phyloP scores from a whole-genome alignment of 805 yeast species.

The Blastobotrys attinorum region DNA sequence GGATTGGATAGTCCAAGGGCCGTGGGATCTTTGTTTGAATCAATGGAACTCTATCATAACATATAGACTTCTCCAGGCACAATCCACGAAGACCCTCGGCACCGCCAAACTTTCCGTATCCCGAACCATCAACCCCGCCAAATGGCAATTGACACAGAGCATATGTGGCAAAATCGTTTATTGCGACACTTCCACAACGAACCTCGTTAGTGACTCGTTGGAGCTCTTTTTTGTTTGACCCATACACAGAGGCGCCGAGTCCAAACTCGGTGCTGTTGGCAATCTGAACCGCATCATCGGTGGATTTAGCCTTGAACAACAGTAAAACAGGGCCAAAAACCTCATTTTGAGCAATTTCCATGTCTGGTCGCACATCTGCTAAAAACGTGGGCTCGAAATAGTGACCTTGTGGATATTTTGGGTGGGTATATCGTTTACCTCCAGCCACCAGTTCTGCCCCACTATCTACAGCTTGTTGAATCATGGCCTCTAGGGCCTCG shows the following conservation, averaged over 20 bases:
- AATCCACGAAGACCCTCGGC: constrained; percentile 92
- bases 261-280: constrained; percentile 87
- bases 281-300: constrained; percentile 60
- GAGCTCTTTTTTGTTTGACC: constrained; percentile 49
- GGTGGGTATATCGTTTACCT: constrained; percentile 74
- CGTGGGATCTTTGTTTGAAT: constrained; percentile 75
- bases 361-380: constrained; percentile 66
- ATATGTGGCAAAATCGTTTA: constrained; percentile 95
- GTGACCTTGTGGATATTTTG: constrained; percentile 92
- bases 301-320: constrained; percentile 60
- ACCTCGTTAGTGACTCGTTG: constrained; percentile 55
- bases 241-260: constrained; percentile 86
- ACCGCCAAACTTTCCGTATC: constrained; percentile 97
- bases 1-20: constrained; percentile 87
- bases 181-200: constrained; percentile 86
- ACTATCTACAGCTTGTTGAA: constrained; percentile 62
- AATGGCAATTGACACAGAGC: constrained; percentile 95
- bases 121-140: constrained; percentile 90
- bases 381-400: constrained; percentile 87
- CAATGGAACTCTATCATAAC: constrained; percentile 74
- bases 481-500: constrained; percentile 53
- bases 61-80: constrained; percentile 79
- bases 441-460: constrained; percentile 83
- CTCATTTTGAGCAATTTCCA: constrained; percentile 81
- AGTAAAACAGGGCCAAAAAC: constrained; percentile 91